Conservation (phyloP, 352 stramenopile genomes). For the Phytophthora nicotianae region DNA sequence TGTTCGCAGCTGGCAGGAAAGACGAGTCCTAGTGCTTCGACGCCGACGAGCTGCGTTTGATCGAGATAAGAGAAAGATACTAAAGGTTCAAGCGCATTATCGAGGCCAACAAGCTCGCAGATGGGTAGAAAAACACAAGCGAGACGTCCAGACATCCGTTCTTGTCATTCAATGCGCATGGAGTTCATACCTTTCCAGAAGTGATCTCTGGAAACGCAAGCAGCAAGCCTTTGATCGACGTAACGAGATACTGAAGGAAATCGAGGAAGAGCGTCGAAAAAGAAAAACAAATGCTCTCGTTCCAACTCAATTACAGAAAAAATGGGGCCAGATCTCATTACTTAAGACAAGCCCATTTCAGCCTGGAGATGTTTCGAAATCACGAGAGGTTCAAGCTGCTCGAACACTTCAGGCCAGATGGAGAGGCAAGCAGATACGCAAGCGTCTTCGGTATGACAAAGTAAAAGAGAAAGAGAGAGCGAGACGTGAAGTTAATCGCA, state of each 20-base stretch:
- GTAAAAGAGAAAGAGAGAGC: conserved; percentile 36
- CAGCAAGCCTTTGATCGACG: conserved; percentile 18
- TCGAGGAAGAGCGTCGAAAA: conserved; percentile 27
- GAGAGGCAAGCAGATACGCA: conserved; percentile 46
- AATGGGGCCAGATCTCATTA: conserved; percentile 32
- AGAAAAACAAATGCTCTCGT: conserved; percentile 24
- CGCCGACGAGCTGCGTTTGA: conserved; percentile 65
- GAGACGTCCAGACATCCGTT: conserved; percentile 31
- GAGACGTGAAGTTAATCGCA: conserved; percentile 41
- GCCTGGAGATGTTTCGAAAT: conserved; percentile 7
- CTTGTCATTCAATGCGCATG: conserved; percentile 55
- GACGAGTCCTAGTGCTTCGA: conserved; percentile 37
- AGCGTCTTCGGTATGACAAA: conserved; percentile 48
- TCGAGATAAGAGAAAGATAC: conserved; percentile 58
- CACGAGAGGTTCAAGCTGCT: conserved; percentile 35
- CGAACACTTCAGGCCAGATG: conserved; percentile 58
- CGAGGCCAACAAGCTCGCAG: conserved; percentile 45
- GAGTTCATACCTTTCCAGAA: conserved; percentile 45
- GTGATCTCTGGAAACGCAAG: conserved; percentile 8
- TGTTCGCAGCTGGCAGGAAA: conserved; percentile 48
- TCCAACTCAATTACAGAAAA: conserved; percentile 31
- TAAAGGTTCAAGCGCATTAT: conserved; percentile 60
- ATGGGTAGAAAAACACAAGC: conserved; percentile 31
- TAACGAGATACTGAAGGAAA: conserved; percentile 25
- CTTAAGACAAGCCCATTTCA: conserved; percentile 8